These are phyloP conservation scores for Colletotrichum sp. DNA, from an alignment of 2,329 filamentous ascomycete genomes.

Conservation along the genomic window DNA sequence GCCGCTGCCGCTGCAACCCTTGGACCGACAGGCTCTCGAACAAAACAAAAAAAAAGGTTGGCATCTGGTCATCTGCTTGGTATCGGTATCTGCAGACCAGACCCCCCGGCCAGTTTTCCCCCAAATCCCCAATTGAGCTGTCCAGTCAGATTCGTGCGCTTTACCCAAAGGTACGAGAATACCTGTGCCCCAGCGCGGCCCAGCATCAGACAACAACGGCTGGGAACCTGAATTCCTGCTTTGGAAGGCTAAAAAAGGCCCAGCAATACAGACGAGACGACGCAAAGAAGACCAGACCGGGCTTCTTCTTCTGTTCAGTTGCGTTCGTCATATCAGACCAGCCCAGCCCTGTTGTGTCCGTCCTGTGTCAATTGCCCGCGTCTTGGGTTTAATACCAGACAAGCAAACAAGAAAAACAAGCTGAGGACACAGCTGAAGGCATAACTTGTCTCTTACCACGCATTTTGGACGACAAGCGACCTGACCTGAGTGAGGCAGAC, in stretches of 20 bases:
- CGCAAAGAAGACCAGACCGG: not conserved
- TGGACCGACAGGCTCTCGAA: not conserved
- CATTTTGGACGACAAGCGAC: not conserved
- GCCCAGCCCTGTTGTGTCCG: not conserved
- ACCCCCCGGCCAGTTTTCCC: not conserved
- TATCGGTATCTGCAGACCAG: conserved; percentile 4
- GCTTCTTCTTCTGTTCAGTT: not conserved
- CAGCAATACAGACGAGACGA: not conserved
- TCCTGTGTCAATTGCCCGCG: not conserved
- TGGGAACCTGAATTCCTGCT: not conserved
- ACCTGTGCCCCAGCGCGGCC: not conserved
- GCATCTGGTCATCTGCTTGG: conserved; percentile 12
- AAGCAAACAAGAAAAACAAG: not conserved
- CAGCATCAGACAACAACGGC: not conserved
- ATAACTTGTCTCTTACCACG: not conserved
- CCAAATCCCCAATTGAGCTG: not conserved
- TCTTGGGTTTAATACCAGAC: not conserved
- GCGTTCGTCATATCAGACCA: not conserved
- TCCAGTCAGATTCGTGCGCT: not conserved
- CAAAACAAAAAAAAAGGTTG: not conserved
- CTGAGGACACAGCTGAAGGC: not conserved
- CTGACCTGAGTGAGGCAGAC: not conserved
- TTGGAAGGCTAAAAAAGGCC: not conserved
- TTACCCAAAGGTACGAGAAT: conserved; percentile 1
- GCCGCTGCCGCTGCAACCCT: not conserved